A percentile compares a stretch with the other conserved stretches of the same genome.
These are phyloP conservation scores for Pichia deserticola DNA, from an alignment of 805 yeast genomes.

Conservation along the genomic window DNA sequence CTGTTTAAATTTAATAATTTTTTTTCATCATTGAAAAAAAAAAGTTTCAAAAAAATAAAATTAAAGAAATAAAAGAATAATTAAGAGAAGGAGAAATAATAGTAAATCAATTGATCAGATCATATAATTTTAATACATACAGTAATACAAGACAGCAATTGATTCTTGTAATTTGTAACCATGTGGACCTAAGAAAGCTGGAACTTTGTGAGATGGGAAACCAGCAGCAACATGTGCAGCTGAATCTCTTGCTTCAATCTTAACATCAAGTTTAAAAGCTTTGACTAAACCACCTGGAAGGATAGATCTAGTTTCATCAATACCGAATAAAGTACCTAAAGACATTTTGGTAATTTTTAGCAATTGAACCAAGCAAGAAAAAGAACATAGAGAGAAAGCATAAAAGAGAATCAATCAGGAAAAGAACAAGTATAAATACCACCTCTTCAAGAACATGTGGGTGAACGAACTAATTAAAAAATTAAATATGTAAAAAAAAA, in stretches of 20 bases:
- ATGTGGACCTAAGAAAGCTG: conserved; percentile 63
- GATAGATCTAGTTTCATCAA: conserved; percentile 25
- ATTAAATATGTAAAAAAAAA: too few species aligned
- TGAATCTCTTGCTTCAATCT: conserved; percentile 16
- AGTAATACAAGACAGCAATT: conserved; percentile 55
- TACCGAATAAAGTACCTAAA: conserved; percentile 30
- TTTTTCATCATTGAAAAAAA: conserved; percentile 45
- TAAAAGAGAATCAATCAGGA: too few species aligned
- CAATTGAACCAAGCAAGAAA: not conserved
- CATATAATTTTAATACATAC: conserved; percentile 20
- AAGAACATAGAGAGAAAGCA: not conserved
- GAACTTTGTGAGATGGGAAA: conserved; percentile 62
- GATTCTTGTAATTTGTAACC: conserved; percentile 68
- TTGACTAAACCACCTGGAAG: conserved; percentile 40
- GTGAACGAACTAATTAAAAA: too few species aligned
- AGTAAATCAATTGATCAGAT: not conserved
- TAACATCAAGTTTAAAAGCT: conserved; percentile 52
- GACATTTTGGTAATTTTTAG: conserved; percentile 22
- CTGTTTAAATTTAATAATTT: conserved; percentile 46
- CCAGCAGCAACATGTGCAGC: conserved; percentile 33
- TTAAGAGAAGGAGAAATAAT: not conserved
- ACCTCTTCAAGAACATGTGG: too few species aligned
- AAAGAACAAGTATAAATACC: too few species aligned
- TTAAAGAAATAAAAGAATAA: not conserved
- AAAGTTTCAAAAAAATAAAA: not conserved